phyloP scores from a whole-genome alignment of 164 flowering plant species.

The Annona squamosa region DNA sequence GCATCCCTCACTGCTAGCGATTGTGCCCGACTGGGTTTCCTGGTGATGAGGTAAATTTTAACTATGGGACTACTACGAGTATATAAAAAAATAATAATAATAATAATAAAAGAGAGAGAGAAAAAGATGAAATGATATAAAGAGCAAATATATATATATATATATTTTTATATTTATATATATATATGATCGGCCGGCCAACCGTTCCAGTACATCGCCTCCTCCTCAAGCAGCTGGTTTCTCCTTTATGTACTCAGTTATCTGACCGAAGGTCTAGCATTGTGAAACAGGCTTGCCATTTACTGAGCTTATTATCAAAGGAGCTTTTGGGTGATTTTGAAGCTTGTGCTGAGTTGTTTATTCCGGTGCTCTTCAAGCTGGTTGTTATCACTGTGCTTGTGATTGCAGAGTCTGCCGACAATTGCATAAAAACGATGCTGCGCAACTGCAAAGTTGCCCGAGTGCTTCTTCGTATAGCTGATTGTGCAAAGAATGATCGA shows the following conservation, averaged over 20 bases:
- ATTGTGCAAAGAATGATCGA: slow-evolving; percentile 90
- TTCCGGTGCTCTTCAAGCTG: slow-evolving; percentile 96
- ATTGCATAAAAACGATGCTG: slow-evolving; percentile 98
- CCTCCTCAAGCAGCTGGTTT: slow-evolving; percentile 90
- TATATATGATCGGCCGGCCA: too few species aligned
- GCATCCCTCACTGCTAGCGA: too few species aligned
- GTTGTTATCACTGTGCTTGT: slow-evolving; percentile 99
- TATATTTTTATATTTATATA: too few species aligned
- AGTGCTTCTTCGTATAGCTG: slow-evolving; percentile 86
- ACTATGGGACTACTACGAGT: too few species aligned
- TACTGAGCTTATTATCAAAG: slow-evolving; percentile 78
- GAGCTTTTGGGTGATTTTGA: slow-evolving; percentile 99
- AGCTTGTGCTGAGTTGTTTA: slow-evolving; percentile 89
- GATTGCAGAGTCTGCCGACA: slow-evolving; percentile 97
- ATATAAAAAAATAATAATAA: too few species aligned
- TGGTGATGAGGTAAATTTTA: too few species aligned
- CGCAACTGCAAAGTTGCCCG: slow-evolving; percentile 96
- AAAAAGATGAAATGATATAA: too few species aligned
- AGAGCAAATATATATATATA: too few species aligned
- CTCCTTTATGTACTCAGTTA: slow-evolving; percentile 77
- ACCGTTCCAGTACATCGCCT: too few species aligned
- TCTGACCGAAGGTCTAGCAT: slow-evolving; percentile 96
- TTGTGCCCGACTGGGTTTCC: too few species aligned
- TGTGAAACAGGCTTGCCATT: slow-evolving; percentile 97
- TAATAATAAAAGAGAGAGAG: too few species aligned